These are phyloP conservation scores for Ustilago shanxiensis DNA, from an alignment of 1,284 basidiomycete genomes.

Conservation along the genomic window DNA sequence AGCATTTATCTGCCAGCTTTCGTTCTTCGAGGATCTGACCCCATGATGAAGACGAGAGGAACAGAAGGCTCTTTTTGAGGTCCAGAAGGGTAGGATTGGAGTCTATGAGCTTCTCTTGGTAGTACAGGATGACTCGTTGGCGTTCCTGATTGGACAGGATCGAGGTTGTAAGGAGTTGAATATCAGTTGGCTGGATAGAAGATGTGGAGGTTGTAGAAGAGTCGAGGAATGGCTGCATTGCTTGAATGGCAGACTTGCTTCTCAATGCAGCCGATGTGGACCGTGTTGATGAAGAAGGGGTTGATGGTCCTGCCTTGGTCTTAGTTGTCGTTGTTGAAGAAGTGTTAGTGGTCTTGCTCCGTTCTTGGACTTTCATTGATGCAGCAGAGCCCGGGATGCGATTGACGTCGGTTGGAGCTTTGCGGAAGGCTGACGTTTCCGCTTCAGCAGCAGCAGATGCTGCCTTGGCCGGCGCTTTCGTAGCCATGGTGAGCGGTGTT, in stretches of 20 bases:
- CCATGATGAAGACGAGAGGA: constrained; percentile 30
- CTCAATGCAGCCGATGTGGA: neutral
- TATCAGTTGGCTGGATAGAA: constrained; percentile 48
- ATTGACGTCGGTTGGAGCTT: constrained; percentile 25
- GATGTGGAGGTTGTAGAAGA: constrained; percentile 23
- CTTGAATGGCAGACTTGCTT: constrained; percentile 22
- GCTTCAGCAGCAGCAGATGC: neutral
- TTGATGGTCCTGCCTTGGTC: neutral
- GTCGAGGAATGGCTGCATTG: constrained; percentile 40
- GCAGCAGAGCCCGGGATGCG: constrained; percentile 44
- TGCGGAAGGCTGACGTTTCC: constrained; percentile 14
- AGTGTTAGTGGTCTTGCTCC: neutral
- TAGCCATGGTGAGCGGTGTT: constrained; percentile 1
- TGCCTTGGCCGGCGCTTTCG: neutral
- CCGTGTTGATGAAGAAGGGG: neutral
- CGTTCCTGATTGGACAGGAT: constrained; percentile 46
- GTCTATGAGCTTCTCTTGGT: constrained; percentile 40
- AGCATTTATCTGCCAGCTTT: constrained; percentile 26
- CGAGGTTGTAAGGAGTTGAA: constrained; percentile 49
- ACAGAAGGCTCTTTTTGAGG: constrained; percentile 28
- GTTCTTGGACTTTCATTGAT: constrained; percentile 45
- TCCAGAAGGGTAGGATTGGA: neutral
- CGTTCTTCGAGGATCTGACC: constrained; percentile 46
- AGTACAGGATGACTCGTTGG: constrained; percentile 28
- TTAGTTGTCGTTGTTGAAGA: neutral